Conservation (phyloP, 345 rosid genomes). For the Bruguiera gymnorhiza region DNA sequence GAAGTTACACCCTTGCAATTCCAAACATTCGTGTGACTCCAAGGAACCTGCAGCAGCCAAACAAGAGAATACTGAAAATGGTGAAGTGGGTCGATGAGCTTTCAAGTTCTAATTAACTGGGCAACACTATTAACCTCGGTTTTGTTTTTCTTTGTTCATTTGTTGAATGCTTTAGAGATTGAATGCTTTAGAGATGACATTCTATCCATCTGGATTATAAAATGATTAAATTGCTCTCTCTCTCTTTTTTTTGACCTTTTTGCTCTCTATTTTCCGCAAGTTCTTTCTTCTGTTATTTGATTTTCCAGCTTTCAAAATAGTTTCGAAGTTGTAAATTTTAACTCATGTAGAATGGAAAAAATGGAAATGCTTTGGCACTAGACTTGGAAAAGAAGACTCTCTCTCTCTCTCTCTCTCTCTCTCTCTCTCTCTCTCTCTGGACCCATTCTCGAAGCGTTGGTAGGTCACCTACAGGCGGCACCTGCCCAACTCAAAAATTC, state of each 20-base stretch:
- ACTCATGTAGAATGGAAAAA: no score
- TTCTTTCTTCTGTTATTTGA: not conserved
- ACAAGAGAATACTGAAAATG: constrained; percentile 21
- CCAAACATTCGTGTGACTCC: constrained; percentile 33
- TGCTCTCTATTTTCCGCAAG: not conserved
- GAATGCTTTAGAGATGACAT: not conserved
- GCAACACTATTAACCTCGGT: not conserved
- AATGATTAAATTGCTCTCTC: not conserved
- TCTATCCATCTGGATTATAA: constrained; percentile 12
- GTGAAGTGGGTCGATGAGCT: constrained; percentile 21
- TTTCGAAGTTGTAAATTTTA: no score
- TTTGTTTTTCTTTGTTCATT: not conserved
- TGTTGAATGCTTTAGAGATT: constrained; percentile 4
- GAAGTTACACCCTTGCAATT: constrained; percentile 51
- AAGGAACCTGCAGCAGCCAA: constrained; percentile 22
- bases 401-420: no score
- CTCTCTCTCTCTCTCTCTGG: no score
- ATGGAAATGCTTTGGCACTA: no score
- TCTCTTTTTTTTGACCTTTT: not conserved
- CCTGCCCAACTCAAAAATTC: no score
- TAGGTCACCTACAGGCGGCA: no score
- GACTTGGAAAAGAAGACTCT: no score
- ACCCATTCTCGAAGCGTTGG: no score
- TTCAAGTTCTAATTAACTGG: constrained; percentile 11
- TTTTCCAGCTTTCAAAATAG: no score